phyloP scores from a whole-genome alignment of 2,329 filamentous ascomycete species.

The Cladophialophora psammophila region DNA sequence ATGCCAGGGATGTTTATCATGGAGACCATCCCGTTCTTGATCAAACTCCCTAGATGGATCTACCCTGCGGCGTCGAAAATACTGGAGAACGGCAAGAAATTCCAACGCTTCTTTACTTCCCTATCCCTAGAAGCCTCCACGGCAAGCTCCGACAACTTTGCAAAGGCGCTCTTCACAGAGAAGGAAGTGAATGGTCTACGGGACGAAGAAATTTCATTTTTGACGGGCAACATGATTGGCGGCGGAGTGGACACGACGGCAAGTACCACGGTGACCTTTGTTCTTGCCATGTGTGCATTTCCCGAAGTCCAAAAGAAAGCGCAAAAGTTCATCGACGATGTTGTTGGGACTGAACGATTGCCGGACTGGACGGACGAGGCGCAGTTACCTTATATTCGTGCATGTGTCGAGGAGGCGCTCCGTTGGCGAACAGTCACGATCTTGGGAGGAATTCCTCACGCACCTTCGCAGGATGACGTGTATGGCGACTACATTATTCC shows the following conservation, averaged over 20 bases:
- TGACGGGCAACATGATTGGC: conserved; percentile 54
- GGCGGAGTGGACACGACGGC: conserved; percentile 44
- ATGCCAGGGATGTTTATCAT: conserved; percentile 32
- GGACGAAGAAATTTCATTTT: conserved; percentile 54
- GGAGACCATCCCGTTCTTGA: conserved; percentile 45
- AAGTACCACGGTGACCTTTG: conserved; percentile 43
- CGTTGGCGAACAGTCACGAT: conserved; percentile 49
- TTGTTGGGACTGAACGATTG: conserved; percentile 47
- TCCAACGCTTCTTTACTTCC: conserved; percentile 56
- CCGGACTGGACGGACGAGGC: conserved; percentile 50
- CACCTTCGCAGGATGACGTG: conserved; percentile 54
- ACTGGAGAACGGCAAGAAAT: not conserved
- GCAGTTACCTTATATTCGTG: conserved; percentile 48
- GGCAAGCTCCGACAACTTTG: conserved; percentile 48
- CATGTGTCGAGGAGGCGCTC: conserved; percentile 48
- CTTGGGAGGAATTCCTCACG: conserved; percentile 45
- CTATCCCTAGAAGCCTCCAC: conserved; percentile 59
- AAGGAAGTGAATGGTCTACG: conserved; percentile 55
- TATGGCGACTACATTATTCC: conserved; percentile 60
- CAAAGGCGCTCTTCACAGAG: conserved; percentile 59
- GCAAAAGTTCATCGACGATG: conserved; percentile 55
- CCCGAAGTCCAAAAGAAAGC: conserved; percentile 56
- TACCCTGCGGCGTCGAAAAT: not conserved
- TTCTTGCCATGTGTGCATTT: conserved; percentile 47
- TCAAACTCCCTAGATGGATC: conserved; percentile 56